phyloP scores from a whole-genome alignment of 2,329 filamentous ascomycete species.

The Pseudopyrenochaeta lycopersici region DNA sequence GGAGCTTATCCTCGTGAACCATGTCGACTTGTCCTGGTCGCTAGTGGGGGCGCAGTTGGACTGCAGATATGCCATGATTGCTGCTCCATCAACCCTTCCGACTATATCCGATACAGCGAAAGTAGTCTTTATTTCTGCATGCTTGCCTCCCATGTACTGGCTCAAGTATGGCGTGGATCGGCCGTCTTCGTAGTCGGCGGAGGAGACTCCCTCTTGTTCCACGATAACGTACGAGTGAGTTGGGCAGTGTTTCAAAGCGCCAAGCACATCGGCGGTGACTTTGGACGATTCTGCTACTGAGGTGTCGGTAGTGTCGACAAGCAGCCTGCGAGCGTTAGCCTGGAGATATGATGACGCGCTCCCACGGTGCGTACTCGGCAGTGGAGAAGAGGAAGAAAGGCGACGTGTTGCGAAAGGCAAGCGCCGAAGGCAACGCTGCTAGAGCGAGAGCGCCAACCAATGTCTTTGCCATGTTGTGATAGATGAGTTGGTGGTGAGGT shows the following conservation, averaged over 20 bases:
- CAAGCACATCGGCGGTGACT: constrained; percentile 53
- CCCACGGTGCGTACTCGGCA: constrained; percentile 68
- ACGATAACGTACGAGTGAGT: constrained; percentile 81
- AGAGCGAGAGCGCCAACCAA: constrained; percentile 59
- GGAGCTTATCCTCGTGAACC: constrained; percentile 21
- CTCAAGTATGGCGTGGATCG: constrained; percentile 63
- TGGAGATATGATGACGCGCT: constrained; percentile 14
- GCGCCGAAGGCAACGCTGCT: constrained; percentile 63
- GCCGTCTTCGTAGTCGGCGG: constrained; percentile 70
- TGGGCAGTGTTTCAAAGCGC: constrained; percentile 70
- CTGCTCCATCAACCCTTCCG: constrained; percentile 56
- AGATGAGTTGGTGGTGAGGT: constrained; percentile 19
- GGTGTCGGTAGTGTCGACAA: constrained; percentile 32
- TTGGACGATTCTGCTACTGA: constrained; percentile 55
- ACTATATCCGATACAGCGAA: constrained; percentile 63
- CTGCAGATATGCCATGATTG: constrained; percentile 55
- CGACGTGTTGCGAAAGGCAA: constrained; percentile 85
- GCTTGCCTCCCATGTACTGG: constrained; percentile 58
- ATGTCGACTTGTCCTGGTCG: constrained; percentile 1
- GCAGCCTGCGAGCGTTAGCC: constrained; percentile 42
- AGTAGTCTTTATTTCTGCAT: constrained; percentile 63
- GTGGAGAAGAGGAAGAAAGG: constrained; percentile 91
- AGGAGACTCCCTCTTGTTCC: constrained; percentile 77
- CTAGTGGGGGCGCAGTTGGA: constrained; percentile 58
- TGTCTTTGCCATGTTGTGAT: constrained; percentile 54